Conservation (phyloP, 2,329 filamentous ascomycete genomes). For the Botrytis squamosa region DNA sequence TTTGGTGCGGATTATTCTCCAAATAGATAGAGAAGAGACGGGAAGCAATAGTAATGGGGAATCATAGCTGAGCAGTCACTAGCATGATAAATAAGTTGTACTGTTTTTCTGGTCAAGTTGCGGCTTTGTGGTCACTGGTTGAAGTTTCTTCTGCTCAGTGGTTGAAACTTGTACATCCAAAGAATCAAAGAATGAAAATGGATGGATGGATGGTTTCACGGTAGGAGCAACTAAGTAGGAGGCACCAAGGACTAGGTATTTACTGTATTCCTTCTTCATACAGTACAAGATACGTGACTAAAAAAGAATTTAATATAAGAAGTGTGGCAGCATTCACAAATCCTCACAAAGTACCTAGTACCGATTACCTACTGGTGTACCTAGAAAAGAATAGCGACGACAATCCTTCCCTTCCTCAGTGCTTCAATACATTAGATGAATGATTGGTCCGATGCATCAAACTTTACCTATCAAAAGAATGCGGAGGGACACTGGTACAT, state of each 20-base stretch:
- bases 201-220: neutral
- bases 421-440: neutral
- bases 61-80: neutral
- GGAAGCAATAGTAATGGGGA: neutral
- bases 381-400: neutral
- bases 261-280: neutral
- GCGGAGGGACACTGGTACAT: neutral
- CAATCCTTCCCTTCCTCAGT: neutral
- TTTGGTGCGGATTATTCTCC: neutral
- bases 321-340: neutral
- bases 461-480: neutral
- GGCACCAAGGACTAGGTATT: neutral
- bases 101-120: neutral
- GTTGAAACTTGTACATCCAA: neutral
- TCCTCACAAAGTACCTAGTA: neutral
- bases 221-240: neutral
- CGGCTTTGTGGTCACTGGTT: conserved; percentile 3
- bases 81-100: neutral
- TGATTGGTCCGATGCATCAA: neutral
- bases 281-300: neutral
- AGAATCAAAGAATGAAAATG: neutral
- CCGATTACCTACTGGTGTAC: neutral
- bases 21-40: neutral
- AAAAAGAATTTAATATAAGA: neutral
- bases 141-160: conserved; percentile 4